Evolutionary conservation across 225 moss, liverwort and hornwort species (phyloP).

Genomic region (Marchantia paleacea): DNA sequence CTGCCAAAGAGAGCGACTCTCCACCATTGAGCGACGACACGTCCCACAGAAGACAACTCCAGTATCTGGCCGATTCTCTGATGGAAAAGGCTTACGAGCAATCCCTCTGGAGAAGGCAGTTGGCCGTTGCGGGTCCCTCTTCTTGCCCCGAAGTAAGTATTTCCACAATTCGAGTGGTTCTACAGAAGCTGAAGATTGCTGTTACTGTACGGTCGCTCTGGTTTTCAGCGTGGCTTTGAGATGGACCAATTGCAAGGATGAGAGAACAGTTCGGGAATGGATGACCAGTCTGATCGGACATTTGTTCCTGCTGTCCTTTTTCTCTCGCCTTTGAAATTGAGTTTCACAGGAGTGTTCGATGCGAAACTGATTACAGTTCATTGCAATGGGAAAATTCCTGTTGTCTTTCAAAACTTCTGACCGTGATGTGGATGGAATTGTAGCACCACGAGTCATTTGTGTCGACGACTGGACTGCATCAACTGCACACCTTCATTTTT

Average conservation of each 20-base stretch:
- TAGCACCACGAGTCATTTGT: constrained; percentile 28
- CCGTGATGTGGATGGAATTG: background rate
- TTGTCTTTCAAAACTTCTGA: background rate
- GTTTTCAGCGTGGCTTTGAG: too few relatives aligned
- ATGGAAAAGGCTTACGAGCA: background rate
- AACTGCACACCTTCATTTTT: constrained; percentile 43
- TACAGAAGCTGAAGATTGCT: too few relatives aligned
- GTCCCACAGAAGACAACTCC: constrained; percentile 19
- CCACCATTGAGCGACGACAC: background rate
- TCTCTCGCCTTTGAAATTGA: too few relatives aligned
- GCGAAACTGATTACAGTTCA: too few relatives aligned
- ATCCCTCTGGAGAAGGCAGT: background rate
- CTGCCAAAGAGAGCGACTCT: background rate
- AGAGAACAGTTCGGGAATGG: background rate
- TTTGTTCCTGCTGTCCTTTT: too few relatives aligned
- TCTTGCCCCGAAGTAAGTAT: background rate
- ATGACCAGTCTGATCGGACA: background rate
- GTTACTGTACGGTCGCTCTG: too few relatives aligned
- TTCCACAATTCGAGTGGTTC: background rate
- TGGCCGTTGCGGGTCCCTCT: background rate
- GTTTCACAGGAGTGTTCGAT: too few relatives aligned
- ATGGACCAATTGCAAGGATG: too few relatives aligned
- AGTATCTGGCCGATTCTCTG: constrained; percentile 4
- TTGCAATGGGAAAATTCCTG: too few relatives aligned
- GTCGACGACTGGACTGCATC: constrained; percentile 32